These are phyloP conservation scores for Iris pallida DNA, from an alignment of 116 monocot genomes.

Conservation along the genomic window DNA sequence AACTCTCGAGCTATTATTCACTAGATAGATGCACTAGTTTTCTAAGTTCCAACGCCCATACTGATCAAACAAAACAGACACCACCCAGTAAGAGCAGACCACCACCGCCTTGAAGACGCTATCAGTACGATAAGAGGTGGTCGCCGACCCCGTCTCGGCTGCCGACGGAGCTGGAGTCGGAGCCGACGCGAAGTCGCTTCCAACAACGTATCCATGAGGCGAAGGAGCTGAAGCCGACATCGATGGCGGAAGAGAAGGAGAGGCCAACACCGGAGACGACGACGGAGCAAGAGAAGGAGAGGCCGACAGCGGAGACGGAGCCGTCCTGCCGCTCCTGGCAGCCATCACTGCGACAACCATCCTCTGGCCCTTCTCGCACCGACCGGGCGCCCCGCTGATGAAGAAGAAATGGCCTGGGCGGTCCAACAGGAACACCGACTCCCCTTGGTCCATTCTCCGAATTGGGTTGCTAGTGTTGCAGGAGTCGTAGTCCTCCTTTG, in stretches of 20 bases:
- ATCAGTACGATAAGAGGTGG: no score
- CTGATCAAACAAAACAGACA: no score
- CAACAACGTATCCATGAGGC: not conserved
- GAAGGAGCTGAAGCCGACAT: not conserved
- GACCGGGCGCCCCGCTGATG: constrained; percentile 41
- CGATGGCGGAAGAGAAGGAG: not conserved
- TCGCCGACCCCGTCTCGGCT: not conserved
- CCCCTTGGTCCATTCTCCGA: constrained; percentile 27
- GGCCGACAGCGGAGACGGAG: not conserved
- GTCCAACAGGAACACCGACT: constrained; percentile 38
- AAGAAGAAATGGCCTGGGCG: constrained; percentile 66
- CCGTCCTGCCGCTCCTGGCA: constrained; percentile 4
- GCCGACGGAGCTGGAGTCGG: not conserved
- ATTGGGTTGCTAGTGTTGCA: constrained; percentile 53
- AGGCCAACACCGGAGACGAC: no score
- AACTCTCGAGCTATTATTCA: not conserved
- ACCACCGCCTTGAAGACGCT: no score
- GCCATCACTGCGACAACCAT: constrained; percentile 51
- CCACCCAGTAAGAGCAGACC: no score
- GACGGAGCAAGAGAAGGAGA: not conserved
- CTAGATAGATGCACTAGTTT: not conserved
- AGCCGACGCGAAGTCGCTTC: not conserved
- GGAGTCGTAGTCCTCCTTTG: constrained; percentile 30
- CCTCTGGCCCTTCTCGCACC: constrained; percentile 55
- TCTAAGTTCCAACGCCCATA: no score